These are phyloP conservation scores for Phaffia rhodozyma DNA, from an alignment of 1,284 basidiomycete species.

Conservation along the genomic window DNA sequence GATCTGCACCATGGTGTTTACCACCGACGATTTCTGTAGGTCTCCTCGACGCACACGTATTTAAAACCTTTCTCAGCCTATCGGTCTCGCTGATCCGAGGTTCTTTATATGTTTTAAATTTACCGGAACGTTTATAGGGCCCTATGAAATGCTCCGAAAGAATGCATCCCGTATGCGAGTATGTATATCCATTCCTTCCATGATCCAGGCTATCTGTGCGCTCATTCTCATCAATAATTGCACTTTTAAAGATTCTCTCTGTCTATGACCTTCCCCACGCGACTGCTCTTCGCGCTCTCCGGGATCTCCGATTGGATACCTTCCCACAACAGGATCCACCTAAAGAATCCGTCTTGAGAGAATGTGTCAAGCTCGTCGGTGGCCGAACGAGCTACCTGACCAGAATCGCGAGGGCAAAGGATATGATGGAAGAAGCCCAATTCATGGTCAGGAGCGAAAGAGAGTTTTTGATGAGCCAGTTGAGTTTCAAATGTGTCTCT, in stretches of 20 bases:
- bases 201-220: conserved; percentile 7
- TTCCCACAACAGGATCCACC: conserved; percentile 20
- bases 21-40: conserved; percentile 69
- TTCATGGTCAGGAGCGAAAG: conserved; percentile 58
- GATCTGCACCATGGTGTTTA: conserved; percentile 66
- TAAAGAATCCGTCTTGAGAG: conserved; percentile 38
- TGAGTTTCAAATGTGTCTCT: conserved; percentile 25
- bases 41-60: conserved; percentile 48
- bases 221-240: conserved; percentile 1
- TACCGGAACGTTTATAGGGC: conserved; percentile 38
- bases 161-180: conserved; percentile 60
- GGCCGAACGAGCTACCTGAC: conserved; percentile 65
- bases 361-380: conserved; percentile 53
- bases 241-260: conserved; percentile 46
- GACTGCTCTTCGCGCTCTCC: conserved; percentile 53
- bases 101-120: conserved; percentile 10
- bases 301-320: conserved; percentile 41
- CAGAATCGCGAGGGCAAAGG: conserved; percentile 46
- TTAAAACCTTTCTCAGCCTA: conserved; percentile 17
- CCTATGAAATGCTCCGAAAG: conserved; percentile 39
- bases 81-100: too few species aligned
- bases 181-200: conserved; percentile 22
- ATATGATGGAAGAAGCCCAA: conserved; percentile 53
- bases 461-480: conserved; percentile 59
- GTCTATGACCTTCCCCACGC: conserved; percentile 53